These are phyloP conservation scores for Prosopis cineraria DNA, from an alignment of 306 rosid genomes.

Conservation along the genomic window DNA sequence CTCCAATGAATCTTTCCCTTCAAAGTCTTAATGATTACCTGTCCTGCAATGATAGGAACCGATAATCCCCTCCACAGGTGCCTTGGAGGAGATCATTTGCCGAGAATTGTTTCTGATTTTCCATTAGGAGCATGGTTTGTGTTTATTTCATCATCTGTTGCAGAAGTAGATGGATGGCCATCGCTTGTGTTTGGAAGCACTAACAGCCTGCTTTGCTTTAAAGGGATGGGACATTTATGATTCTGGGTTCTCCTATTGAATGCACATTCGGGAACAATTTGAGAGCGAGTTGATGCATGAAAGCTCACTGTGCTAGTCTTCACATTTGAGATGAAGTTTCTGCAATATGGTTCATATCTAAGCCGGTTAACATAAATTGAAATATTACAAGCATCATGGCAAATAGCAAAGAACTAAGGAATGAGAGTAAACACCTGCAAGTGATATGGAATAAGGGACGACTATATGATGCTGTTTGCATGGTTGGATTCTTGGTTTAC, in stretches of 20 bases:
- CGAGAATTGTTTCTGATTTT: conserved; percentile 40
- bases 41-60: conserved; percentile 76
- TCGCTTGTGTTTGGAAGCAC: conserved; percentile 58
- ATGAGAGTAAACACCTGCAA: conserved; percentile 39
- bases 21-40: conserved; percentile 69
- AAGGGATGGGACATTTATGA: conserved; percentile 21
- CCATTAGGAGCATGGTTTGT: conserved; percentile 57
- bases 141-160: conserved; percentile 49
- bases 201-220: conserved; percentile 45
- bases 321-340: conserved; percentile 46
- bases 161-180: conserved; percentile 55
- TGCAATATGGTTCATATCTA: conserved; percentile 38
- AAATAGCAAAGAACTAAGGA: background rate
- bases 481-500: conserved; percentile 35
- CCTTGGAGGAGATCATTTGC: conserved; percentile 84
- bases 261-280: conserved; percentile 35
- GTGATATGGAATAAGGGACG: conserved; percentile 47
- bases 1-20: conserved; percentile 86
- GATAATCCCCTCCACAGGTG: conserved; percentile 92
- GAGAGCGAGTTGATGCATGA: conserved; percentile 39
- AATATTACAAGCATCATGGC: background rate
- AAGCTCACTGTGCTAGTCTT: conserved; percentile 39
- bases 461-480: conserved; percentile 44
- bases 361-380: conserved; percentile 26
- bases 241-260: conserved; percentile 40